phyloP scores from a whole-genome alignment of 192 early-diverging fungal species.

The Backusella sp. region DNA sequence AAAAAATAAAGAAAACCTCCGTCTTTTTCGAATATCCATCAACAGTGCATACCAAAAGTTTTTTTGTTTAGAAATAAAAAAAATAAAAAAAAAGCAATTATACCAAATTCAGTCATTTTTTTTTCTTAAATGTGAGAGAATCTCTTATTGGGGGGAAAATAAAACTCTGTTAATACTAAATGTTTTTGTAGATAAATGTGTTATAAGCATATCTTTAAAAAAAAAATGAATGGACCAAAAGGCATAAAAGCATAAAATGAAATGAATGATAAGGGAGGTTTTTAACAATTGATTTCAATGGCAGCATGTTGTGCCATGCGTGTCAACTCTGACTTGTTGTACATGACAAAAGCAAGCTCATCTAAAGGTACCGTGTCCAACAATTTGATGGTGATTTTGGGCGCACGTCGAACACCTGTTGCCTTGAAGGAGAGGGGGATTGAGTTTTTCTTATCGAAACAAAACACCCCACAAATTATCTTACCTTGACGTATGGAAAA shows the following conservation, averaged over 20 bases:
- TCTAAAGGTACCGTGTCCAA: conserved; percentile 31
- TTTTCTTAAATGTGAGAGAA: neutral
- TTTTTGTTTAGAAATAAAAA: neutral
- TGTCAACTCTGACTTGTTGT: conserved; percentile 11
- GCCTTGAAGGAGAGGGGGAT: conserved; percentile 8
- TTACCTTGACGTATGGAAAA: conserved; percentile 41
- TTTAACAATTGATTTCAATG: neutral
- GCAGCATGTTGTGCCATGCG: neutral
- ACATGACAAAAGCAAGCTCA: conserved; percentile 36
- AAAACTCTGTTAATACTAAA: neutral
- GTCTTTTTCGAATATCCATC: neutral
- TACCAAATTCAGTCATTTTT: neutral
- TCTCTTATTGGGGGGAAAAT: neutral
- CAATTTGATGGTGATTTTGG: conserved; percentile 39
- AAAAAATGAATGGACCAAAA: neutral
- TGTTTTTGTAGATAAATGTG: neutral
- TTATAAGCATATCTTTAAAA: neutral
- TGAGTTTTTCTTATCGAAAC: too few species aligned
- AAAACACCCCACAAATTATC: too few species aligned
- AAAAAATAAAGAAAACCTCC: neutral
- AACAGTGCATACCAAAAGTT: neutral
- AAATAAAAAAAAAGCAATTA: neutral
- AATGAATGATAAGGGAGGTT: neutral
- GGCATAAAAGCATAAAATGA: neutral
- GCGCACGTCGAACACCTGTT: conserved; percentile 32